Percentiles rank a stretch among this genome's conserved stretches.
Conservation (phyloP, 345 rosid genomes). For the Arabis hirsuta region DNA sequence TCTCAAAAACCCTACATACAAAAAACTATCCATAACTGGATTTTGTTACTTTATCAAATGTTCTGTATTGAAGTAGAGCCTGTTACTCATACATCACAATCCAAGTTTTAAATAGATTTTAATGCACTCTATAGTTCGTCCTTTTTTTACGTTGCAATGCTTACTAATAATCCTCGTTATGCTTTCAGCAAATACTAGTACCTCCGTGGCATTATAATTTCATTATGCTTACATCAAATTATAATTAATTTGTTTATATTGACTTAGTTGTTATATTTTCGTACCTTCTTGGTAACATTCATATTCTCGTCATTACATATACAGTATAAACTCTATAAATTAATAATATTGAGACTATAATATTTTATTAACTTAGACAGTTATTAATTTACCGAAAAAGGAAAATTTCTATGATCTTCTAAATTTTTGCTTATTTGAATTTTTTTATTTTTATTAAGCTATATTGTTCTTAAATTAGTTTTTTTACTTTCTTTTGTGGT, state of each 20-base stretch:
- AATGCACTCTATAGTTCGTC: background rate
- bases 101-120: background rate
- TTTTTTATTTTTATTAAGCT: too few species aligned
- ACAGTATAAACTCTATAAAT: too few species aligned
- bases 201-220: background rate
- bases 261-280: constrained; percentile 8
- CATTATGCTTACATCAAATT: background rate
- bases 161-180: background rate
- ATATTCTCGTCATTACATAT: background rate
- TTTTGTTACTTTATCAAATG: background rate
- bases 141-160: constrained; percentile 17
- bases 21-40: background rate
- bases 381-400: too few species aligned
- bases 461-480: too few species aligned
- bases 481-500: too few species aligned
- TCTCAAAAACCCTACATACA: background rate
- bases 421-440: too few species aligned
- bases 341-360: too few species aligned
- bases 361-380: too few species aligned
- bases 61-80: background rate
- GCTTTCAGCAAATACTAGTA: background rate
- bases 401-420: too few species aligned
- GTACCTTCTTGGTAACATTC: background rate
- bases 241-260: constrained; percentile 17
- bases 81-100: background rate